Percentiles rank a stretch among this genome's conserved stretches.
phyloP scores from a whole-genome alignment of 208 protist species.

The Acanthamoeba divionensis region DNA sequence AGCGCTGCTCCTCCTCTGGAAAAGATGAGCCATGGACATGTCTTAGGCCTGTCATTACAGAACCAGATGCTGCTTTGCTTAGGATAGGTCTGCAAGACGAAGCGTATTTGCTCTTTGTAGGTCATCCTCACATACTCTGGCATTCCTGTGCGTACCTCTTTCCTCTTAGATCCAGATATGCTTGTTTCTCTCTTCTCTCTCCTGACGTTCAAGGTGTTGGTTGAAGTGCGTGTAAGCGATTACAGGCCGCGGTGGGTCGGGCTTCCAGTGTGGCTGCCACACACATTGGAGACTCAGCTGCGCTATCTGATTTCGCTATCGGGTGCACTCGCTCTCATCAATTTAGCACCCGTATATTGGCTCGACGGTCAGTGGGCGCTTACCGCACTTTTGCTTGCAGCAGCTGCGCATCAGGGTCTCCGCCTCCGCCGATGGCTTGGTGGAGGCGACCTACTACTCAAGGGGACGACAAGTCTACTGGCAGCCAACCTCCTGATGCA shows the following conservation, averaged over 20 bases:
- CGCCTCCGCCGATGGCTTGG: not conserved
- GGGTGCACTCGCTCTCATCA: conserved; percentile 31
- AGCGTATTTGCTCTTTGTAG: conserved; percentile 21
- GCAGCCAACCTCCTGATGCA: not conserved
- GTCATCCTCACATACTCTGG: conserved; percentile 17
- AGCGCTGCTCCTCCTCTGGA: not conserved
- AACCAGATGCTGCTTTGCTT: not conserved
- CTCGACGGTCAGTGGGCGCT: conserved; percentile 29
- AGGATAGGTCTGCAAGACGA: not conserved
- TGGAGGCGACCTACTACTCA: not conserved
- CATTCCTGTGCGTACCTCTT: not conserved
- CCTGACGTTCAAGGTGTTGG: not conserved
- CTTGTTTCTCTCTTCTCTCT: not conserved
- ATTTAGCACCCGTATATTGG: conserved; percentile 22
- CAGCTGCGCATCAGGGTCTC: not conserved
- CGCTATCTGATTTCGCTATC: conserved; percentile 10
- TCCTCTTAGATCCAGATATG: not conserved
- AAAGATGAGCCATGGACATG: not conserved
- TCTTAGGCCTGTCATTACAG: not conserved
- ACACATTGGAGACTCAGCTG: not conserved
- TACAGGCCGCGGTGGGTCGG: not conserved
- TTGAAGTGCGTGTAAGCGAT: not conserved
- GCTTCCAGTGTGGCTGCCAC: not conserved
- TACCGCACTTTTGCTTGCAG: not conserved
- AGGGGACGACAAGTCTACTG: not conserved